Base-by-base conservation (phyloP, 2,329 filamentous ascomycete species). In the Amphichorda felina region DNA sequence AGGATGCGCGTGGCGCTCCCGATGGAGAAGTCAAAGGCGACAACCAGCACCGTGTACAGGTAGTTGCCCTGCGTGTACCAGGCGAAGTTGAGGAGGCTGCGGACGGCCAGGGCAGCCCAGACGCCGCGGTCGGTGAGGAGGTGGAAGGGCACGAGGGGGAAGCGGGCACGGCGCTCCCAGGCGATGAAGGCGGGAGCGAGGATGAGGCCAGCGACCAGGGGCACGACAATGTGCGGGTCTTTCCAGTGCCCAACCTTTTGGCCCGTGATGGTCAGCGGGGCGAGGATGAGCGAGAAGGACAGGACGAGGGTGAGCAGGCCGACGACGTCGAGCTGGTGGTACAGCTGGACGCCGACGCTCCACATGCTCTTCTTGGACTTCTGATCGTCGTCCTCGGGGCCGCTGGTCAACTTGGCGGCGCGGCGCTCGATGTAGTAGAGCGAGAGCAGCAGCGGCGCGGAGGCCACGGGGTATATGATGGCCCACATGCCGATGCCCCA, bases 401-500 rank as follows among this genome's bases (percentile, higher is more conserved):
- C 27, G 13, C 15, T 27, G 21, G 29, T 36, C n/a, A 22, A 30
- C 1, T 37, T 39, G 4, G 30, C 26, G 8, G 40, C 38, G 25
- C 37, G 49, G 8, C 47, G 46, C n/a, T 56, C 54, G 9, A 60
- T 46, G 4, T 45, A 44, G 34, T 55, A 53, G 1, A 60, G 56
- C 0, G 64, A 62, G 1, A 58, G 42, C 14, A 79, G 53, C 1
- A 79, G 57, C 2, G 75, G 73, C 4, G 76, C 40, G 0, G 68
- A 61, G 37, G 66, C 68, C 7, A 72, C 56, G 1, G 74, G 68
- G 45, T 72, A 77, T 34, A 78, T 72, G 41, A 79, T 68, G 32
- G 61, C 63, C 63, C 70, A 79, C 72, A 79, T 79, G 42, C 73
- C 75, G 17, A 75, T 63, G 11, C 75, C 75, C 72, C 73, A 79